A percentile compares a stretch with the other conserved stretches of the same genome.
These are phyloP conservation scores for Bipolaris bicolor DNA, from an alignment of 2,329 filamentous ascomycete species.

Conservation along the genomic window DNA sequence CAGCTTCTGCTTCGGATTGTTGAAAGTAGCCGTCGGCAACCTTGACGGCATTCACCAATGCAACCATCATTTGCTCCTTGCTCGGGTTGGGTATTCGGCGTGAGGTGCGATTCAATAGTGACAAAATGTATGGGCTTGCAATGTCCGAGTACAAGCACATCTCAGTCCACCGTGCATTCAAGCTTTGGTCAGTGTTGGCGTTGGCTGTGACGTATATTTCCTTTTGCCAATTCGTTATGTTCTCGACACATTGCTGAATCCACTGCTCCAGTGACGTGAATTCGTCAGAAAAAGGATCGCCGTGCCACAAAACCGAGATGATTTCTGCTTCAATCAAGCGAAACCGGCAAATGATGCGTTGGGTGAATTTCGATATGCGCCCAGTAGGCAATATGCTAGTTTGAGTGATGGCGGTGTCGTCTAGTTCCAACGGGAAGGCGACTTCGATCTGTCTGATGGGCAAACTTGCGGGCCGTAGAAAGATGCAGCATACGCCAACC, in stretches of 20 bases:
- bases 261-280: slow-evolving; percentile 37
- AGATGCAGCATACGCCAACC: slow-evolving; percentile 44
- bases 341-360: slow-evolving; percentile 43
- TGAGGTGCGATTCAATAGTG: slow-evolving; percentile 41
- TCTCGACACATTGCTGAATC: slow-evolving; percentile 34
- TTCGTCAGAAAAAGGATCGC: slow-evolving; percentile 37
- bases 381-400: slow-evolving; percentile 34
- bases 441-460: slow-evolving; percentile 40
- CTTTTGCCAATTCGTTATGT: slow-evolving; percentile 39
- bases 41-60: slow-evolving; percentile 37
- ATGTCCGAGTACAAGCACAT: slow-evolving; percentile 46
- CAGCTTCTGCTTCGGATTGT: slow-evolving; percentile 42
- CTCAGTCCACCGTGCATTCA: slow-evolving; percentile 42
- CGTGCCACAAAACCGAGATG: slow-evolving; percentile 42
- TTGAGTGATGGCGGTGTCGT: slow-evolving; percentile 43
- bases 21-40: slow-evolving; percentile 44
- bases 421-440: slow-evolving; percentile 41
- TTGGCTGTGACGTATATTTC: slow-evolving; percentile 38
- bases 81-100: slow-evolving; percentile 35
- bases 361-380: slow-evolving; percentile 44
- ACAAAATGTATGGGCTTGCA: slow-evolving; percentile 38
- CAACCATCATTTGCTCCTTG: slow-evolving; percentile 35
- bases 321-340: slow-evolving; percentile 45
- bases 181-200: slow-evolving; percentile 35
- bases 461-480: slow-evolving; percentile 40